Evolutionary conservation across 164 flowering plant genomes (phyloP), one percentile per base, ranked within the genome.

Genomic region (Tetrastigma voinierianum): DNA sequence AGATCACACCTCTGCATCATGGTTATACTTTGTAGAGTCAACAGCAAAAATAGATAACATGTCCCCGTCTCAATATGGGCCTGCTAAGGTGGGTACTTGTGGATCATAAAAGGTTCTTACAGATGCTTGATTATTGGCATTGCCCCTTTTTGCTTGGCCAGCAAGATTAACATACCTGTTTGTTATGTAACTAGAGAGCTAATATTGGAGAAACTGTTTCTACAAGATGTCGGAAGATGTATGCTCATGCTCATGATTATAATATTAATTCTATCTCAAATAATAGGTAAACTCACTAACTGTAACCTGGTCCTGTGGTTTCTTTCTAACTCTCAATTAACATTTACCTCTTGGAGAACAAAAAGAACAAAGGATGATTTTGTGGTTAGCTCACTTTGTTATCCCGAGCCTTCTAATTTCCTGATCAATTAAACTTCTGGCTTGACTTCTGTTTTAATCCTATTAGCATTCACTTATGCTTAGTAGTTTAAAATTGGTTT

Each of bases 191-290:
- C 66, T 75, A 88, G 93, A 67, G 81, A 56, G 60, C 78, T 52
- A 67, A 67, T 53, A 20, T 61, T 64, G 81, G 67, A 71, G 81
- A 86, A 51, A 68, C 72, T 72, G 61, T 78, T 66, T 62, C 64
- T 62, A 77, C 96, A 76, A 85, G 81, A 78, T 88, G 90, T 57
- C 82, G 89, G 67, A 86, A 74, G 84, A 83, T 90, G 69, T 91
- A 84, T 82, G 83, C 86, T 71, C 87, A 87, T 83, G 94, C 96
- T 69, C 97, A 91, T 79, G 96, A 90, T 64, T 91, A 66, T 75
- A 85, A 84, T 74, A 81, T 91, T 67, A 90, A 91, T 71, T 91
- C 97, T 55, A 83, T 91, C 61, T 90, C 97, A 45, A 82, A 69
- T 65, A 91, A 91, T 74, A 91, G 96, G 97, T 86, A 61, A 70